These are phyloP conservation scores for Puccinia polysora DNA, from an alignment of 1,284 basidiomycete genomes.

Conservation along the genomic window DNA sequence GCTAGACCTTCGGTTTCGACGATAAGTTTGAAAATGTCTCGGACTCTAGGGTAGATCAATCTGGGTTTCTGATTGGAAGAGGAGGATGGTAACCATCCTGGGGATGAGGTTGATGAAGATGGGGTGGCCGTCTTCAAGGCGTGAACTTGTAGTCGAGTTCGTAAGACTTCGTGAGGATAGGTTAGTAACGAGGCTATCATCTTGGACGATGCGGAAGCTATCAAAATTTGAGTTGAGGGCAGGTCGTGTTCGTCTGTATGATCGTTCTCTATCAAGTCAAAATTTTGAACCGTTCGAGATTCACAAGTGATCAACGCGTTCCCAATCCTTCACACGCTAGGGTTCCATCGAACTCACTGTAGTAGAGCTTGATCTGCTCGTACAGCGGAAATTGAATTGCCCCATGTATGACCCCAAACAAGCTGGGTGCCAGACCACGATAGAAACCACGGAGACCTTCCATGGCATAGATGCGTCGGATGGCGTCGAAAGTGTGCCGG, in stretches of 20 bases:
- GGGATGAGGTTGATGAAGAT: conserved; percentile 35
- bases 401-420: conserved; percentile 84
- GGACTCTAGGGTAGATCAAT: conserved; percentile 58
- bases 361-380: conserved; percentile 76
- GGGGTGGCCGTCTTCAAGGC: conserved; percentile 52
- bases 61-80: conserved; percentile 51
- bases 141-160: conserved; percentile 82
- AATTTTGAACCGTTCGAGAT: too few relatives aligned
- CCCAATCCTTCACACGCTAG: too few relatives aligned
- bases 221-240: conserved; percentile 66
- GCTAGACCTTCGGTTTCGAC: conserved; percentile 74
- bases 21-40: conserved; percentile 69
- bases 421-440: conserved; percentile 77
- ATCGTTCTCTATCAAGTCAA: conserved; percentile 55
- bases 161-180: conserved; percentile 91
- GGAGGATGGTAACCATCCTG: not conserved
- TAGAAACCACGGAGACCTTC: conserved; percentile 85
- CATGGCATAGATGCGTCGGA: conserved; percentile 73
- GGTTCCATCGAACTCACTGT: conserved; percentile 60
- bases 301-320: too few relatives aligned
- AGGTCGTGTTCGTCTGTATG: conserved; percentile 58
- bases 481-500: conserved; percentile 78
- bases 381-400: conserved; percentile 96
- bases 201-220: conserved; percentile 81
- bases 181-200: conserved; percentile 90